A percentile compares a stretch with the other conserved stretches of the same genome.
These are phyloP conservation scores for Rhododendron williamsianum DNA, from an alignment of 148 eudicot genomes.

Conservation along the genomic window DNA sequence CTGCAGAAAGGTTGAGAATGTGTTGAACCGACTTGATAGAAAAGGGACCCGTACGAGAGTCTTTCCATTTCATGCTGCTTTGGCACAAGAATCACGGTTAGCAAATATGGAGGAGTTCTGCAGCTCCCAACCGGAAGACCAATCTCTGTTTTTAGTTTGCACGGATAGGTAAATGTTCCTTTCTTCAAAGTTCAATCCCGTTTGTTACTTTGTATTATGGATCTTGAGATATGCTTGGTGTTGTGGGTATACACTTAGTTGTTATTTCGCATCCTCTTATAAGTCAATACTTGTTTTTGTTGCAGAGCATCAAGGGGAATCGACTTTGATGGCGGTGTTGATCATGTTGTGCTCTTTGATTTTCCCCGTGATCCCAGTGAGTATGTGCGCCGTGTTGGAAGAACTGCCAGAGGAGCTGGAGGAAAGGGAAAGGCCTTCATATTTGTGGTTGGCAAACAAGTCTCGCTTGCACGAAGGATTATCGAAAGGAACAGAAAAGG, in stretches of 20 bases:
- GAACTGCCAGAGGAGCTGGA: conserved; percentile 96
- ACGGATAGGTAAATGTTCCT: conserved; percentile 68
- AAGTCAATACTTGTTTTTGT: conserved; percentile 7
- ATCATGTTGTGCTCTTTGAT: conserved; percentile 87
- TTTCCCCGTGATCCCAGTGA: conserved; percentile 97
- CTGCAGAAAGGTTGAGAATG: conserved; percentile 93
- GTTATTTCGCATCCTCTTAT: neutral
- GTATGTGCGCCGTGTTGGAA: conserved; percentile 91
- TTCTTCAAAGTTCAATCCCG: neutral
- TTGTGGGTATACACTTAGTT: neutral
- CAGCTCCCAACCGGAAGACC: conserved; percentile 25
- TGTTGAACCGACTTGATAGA: conserved; percentile 73
- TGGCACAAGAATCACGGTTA: conserved; percentile 65
- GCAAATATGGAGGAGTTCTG: conserved; percentile 84
- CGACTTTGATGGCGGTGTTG: conserved; percentile 64
- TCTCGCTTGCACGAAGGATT: conserved; percentile 76
- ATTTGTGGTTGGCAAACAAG: conserved; percentile 94
- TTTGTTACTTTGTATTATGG: neutral
- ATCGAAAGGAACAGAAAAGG: conserved; percentile 85
- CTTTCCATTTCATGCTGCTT: conserved; percentile 89
- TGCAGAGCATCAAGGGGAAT: conserved; percentile 95
- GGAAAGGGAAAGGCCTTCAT: conserved; percentile 84
- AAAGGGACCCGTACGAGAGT: conserved; percentile 45
- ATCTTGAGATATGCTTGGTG: neutral
- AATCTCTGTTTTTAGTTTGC: conserved; percentile 73